Percentiles rank a stretch among this genome's conserved stretches.
Evolutionary conservation across 2,329 filamentous ascomycete species (phyloP).

Genomic region (Ophiostoma ulmi): DNA sequence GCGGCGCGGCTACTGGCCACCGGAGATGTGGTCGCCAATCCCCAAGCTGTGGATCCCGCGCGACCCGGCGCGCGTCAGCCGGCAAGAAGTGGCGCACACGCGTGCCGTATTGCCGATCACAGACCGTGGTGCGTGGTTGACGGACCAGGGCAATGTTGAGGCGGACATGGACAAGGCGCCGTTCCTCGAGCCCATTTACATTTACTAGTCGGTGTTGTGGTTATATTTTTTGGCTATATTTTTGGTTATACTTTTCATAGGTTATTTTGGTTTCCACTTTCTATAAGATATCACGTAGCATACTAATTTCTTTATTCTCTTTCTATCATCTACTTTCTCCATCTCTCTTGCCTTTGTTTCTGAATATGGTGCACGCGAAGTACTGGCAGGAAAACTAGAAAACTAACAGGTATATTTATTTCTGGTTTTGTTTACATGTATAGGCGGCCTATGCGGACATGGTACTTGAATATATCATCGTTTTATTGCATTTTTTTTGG

Average conservation of each 20-base stretch:
- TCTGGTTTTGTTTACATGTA: background rate
- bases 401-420: background rate
- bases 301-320: background rate
- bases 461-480: too few relatives aligned
- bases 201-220: slow-evolving; percentile 26
- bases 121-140: slow-evolving; percentile 64
- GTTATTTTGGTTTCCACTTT: background rate
- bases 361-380: background rate
- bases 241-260: background rate
- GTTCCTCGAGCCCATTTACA: slow-evolving; percentile 30
- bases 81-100: slow-evolving; percentile 65
- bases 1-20: slow-evolving; percentile 64
- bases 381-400: background rate
- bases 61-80: slow-evolving; percentile 63
- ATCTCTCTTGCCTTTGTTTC: background rate
- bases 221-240: slow-evolving; percentile 8
- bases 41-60: slow-evolving; percentile 72
- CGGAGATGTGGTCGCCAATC: slow-evolving; percentile 56
- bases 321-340: background rate
- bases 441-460: too few relatives aligned
- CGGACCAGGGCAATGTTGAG: slow-evolving; percentile 42
- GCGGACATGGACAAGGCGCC: slow-evolving; percentile 31
- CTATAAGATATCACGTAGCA: slow-evolving; percentile 3
- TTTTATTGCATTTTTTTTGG: too few relatives aligned
- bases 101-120: slow-evolving; percentile 63